Base-by-base conservation (phyloP, 352 stramenopile genomes). In the Plasmopara halstedii region DNA sequence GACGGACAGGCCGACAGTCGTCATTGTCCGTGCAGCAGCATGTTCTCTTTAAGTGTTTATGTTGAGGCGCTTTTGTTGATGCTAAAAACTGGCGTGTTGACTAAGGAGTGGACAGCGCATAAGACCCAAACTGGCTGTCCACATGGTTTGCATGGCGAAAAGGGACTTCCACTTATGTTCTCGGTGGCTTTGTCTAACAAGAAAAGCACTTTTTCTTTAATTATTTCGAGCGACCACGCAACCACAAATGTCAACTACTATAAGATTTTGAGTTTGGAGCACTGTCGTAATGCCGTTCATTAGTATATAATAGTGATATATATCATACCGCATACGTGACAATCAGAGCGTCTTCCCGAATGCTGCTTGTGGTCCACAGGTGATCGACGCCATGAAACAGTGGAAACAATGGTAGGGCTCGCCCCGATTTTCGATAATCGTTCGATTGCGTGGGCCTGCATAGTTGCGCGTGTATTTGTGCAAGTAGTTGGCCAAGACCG, bases 1-100 rank as follows among this genome's bases (percentile, higher is more conserved):
- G 39, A 35, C 38, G 57, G 58, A 67, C 55, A 64, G 58, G 53
- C 58, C 46, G 34, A n/a, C 18, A 11, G 27, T 19, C 43, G 48
- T 53, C 53, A 49, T 53, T 44, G n/a, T 13, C 21, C 4, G 21
- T 21, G 10, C 10, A 15, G 23, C 15, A 13, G 17, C 36, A 40
- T 17, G 22, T 27, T 41, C 57, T 58, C 41, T 22, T 8, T 39
- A 17, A 27, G 32, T 37, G 27, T 9, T 11, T 43, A 25, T 20
- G 33, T 42, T 11, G 19, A 6, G 5, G 10, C 31, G n/a, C n/a
- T 35, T 47, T 38, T 42, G 31, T 46, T 20, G 31, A 41, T 23
- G 22, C 4, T 14, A 34, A 47, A 32, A 58, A 55, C 45, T 60
- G 46, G 26, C 36, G 34, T 58, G 32, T 58, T 56, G 50, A 58